These are phyloP conservation scores for Cladophialophora psammophila DNA, from an alignment of 2,329 filamentous ascomycete genomes.

Conservation along the genomic window DNA sequence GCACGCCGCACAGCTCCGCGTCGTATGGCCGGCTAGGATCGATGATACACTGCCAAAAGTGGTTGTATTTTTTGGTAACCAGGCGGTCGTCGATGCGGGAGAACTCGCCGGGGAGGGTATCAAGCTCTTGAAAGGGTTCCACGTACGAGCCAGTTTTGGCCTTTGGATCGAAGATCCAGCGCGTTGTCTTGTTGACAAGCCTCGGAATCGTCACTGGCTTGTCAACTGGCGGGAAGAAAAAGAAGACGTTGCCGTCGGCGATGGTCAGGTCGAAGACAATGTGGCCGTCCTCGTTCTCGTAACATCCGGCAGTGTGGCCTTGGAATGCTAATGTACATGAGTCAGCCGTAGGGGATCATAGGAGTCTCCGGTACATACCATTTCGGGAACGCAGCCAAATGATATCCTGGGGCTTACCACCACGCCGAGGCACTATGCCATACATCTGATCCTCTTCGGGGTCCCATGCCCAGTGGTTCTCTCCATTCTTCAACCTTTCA, in stretches of 20 bases:
- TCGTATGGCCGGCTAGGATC: slow-evolving; percentile 41
- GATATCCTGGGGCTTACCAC: slow-evolving; percentile 61
- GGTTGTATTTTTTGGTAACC: slow-evolving; percentile 53
- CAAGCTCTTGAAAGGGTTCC: slow-evolving; percentile 47
- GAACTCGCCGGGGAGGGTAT: slow-evolving; percentile 42
- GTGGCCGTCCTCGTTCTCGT: slow-evolving; percentile 56
- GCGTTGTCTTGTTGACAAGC: slow-evolving; percentile 38
- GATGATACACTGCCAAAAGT: slow-evolving; percentile 55
- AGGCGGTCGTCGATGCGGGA: slow-evolving; percentile 43
- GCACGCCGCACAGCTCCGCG: slow-evolving; percentile 40
- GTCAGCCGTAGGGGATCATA: background rate
- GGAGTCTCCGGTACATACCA: slow-evolving; percentile 41
- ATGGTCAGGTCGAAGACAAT: slow-evolving; percentile 53
- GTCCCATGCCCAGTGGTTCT: slow-evolving; percentile 62
- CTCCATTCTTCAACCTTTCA: slow-evolving; percentile 55
- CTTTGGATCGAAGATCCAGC: slow-evolving; percentile 44
- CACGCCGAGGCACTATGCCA: slow-evolving; percentile 60
- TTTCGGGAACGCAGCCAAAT: slow-evolving; percentile 38
- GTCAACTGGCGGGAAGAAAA: slow-evolving; percentile 39
- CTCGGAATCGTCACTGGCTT: slow-evolving; percentile 25
- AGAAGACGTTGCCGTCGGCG: slow-evolving; percentile 45
- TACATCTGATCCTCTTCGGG: slow-evolving; percentile 62
- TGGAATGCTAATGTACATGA: slow-evolving; percentile 46
- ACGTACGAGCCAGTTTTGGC: slow-evolving; percentile 47
- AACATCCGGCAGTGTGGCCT: slow-evolving; percentile 58